Evolutionary conservation across 2,329 filamentous ascomycete species (phyloP).

Genomic region (Scorias spongiosa): DNA sequence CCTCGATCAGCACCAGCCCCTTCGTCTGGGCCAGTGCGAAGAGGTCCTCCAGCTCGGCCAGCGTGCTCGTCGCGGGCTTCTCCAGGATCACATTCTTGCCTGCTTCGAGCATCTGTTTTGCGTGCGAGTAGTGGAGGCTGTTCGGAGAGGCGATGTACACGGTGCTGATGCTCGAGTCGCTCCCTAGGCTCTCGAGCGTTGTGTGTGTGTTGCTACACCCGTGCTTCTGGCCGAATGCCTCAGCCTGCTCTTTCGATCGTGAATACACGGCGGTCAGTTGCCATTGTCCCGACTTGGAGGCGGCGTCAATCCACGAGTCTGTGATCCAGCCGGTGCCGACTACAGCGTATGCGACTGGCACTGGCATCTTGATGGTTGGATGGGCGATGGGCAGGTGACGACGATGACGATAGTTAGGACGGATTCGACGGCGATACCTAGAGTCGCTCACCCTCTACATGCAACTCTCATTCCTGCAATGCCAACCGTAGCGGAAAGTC

Average conservation of each 20-base stretch:
- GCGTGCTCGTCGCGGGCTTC: conserved; percentile 32
- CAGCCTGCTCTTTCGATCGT: conserved; percentile 27
- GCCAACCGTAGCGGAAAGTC: too few relatives aligned
- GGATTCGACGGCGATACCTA: too few relatives aligned
- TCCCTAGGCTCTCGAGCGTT: conserved; percentile 23
- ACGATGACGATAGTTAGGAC: too few relatives aligned
- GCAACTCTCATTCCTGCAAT: too few relatives aligned
- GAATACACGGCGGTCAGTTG: conserved; percentile 32
- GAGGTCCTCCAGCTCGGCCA: conserved; percentile 27
- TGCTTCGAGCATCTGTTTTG: conserved; percentile 26
- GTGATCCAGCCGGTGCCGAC: conserved; percentile 32
- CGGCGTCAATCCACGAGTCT: conserved; percentile 29
- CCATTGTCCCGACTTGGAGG: conserved; percentile 29
- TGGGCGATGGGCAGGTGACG: too few relatives aligned
- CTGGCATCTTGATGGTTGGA: not conserved
- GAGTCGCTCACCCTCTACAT: too few relatives aligned
- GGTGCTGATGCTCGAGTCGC: conserved; percentile 24
- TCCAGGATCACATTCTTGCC: conserved; percentile 36
- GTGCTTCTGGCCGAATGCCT: conserved; percentile 29
- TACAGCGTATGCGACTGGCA: conserved; percentile 2
- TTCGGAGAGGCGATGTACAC: conserved; percentile 37
- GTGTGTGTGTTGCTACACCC: conserved; percentile 23
- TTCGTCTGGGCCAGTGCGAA: conserved; percentile 27
- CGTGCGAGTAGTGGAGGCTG: conserved; percentile 31
- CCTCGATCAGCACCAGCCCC: conserved; percentile 31